A percentile compares a stretch with the other conserved stretches of the same genome.
These are phyloP conservation scores for Blastomyces silverae DNA, from an alignment of 2,329 filamentous ascomycete species.

Conservation along the genomic window DNA sequence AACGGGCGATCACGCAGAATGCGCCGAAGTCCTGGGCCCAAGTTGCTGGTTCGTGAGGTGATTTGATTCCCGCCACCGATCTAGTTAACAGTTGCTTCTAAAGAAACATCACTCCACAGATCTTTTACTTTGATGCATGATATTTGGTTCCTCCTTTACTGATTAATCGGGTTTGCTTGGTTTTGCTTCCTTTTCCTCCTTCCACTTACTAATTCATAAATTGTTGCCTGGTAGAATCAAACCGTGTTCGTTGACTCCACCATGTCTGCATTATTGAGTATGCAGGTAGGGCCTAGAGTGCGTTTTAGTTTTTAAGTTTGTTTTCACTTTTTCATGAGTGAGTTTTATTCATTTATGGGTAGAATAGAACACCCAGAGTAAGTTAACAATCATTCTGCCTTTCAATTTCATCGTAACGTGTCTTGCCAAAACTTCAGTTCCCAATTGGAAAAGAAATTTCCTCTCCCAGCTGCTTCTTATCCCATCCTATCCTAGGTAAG, in stretches of 20 bases:
- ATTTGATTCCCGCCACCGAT: not conserved
- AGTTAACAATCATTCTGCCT: not conserved
- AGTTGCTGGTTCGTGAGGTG: not conserved
- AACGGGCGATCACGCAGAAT: not conserved
- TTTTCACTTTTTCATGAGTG: not conserved
- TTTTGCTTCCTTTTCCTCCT: not conserved
- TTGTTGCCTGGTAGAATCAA: not conserved
- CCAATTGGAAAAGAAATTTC: not conserved
- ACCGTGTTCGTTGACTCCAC: not conserved
- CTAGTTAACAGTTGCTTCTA: not conserved
- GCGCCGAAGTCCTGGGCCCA: constrained; percentile 3
- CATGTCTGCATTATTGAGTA: not conserved
- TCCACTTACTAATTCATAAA: not conserved
- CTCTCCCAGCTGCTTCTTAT: not conserved
- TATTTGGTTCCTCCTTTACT: not conserved
- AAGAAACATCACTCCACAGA: not conserved
- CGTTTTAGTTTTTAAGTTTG: not conserved
- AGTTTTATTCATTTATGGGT: not conserved
- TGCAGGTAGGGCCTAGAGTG: not conserved
- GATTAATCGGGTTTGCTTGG: not conserved
- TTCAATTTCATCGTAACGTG: not conserved
- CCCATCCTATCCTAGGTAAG: not conserved
- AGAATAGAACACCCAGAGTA: not conserved
- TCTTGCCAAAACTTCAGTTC: not conserved
- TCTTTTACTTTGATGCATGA: not conserved